A percentile compares a stretch with the other conserved stretches of the same genome.
phyloP scores from a whole-genome alignment of 768 basidiomycete species.

The Kwoniella sp. region DNA sequence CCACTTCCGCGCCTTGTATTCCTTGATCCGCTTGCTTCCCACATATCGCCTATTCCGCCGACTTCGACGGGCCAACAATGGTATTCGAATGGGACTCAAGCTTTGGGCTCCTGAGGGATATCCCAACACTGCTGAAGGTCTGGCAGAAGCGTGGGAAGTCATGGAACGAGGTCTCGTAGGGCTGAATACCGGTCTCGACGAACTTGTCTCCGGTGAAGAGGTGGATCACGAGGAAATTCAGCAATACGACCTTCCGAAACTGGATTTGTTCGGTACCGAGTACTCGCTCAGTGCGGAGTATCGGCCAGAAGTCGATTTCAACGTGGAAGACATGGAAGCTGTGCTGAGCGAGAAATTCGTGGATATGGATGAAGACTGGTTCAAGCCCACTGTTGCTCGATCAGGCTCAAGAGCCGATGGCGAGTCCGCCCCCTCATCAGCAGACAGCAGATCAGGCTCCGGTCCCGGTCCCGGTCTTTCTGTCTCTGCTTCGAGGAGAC shows the following conservation, averaged over 20 bases:
- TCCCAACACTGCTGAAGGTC: conserved; percentile 27
- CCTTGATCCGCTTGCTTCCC: conserved; percentile 47
- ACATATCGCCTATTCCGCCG: conserved; percentile 47
- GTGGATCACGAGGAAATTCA: conserved; percentile 18
- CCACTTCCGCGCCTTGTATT: conserved; percentile 50
- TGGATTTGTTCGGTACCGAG: conserved; percentile 43
- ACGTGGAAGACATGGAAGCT: conserved; percentile 51
- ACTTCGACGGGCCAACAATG: conserved; percentile 41
- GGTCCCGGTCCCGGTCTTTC: neutral
- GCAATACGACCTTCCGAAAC: conserved; percentile 35
- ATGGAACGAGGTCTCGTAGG: conserved; percentile 53
- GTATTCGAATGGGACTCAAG: conserved; percentile 52
- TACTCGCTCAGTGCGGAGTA: conserved; percentile 41
- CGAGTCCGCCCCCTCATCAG: neutral
- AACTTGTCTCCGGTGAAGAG: conserved; percentile 21
- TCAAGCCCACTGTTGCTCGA: conserved; percentile 52
- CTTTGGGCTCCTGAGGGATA: conserved; percentile 52
- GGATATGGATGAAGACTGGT: conserved; percentile 55
- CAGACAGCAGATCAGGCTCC: neutral
- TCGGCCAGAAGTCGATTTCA: conserved; percentile 50
- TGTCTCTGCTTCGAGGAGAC: neutral
- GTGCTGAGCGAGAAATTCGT: conserved; percentile 50
- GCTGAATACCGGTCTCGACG: conserved; percentile 37
- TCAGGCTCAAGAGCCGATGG: conserved; percentile 1
- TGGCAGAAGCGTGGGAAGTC: conserved; percentile 50